Base-by-base conservation (phyloP, 371 early-diverging fungal species). In the Rhizopus delemar region DNA sequence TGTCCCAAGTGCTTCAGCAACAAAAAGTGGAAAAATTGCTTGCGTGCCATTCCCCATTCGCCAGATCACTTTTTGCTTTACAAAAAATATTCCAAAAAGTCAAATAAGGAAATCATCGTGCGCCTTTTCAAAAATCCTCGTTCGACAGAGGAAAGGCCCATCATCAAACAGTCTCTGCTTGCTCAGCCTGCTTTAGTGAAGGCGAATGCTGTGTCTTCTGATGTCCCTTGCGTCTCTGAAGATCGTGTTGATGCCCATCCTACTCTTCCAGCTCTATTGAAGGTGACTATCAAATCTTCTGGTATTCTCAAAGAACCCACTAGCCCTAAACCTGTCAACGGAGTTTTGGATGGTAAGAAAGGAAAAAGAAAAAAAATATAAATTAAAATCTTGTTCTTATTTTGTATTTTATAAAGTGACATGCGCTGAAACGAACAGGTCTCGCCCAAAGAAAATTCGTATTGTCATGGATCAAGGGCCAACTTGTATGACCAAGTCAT, bases 1-100 rank as follows among this genome's bases (percentile, higher is more conserved):
- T 91, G 91, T 56, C 13, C 66, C 4, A 62, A 54, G 4, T 91
- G 91, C 57, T 78, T 62, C 51, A 16, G 29, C 60, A 73, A 56
- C 43, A 54, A 13, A 41, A 62, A 51, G 52, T 60, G 36, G 22
- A 32, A 29, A 46, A 41, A 46, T 13, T 73, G 72, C 53, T 57
- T 59, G 7, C 56, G 57, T 43, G 12, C 31, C 1, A 50, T 62
- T 12, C 5, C 0, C 6, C 83, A 82, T 53, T 46, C 56, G 2
- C 56, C 55, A 36, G 36, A 46, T 11, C 83, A 82, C 51, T 75
- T 85, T 61, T 35, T 82, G 5, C 67, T 73, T 2, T 57, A 78
- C 0, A 33, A 35, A 13, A 67, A 65, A n/a, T 68, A 65, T 41
- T 57, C 66, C 3, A 51, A 54, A 7, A 57, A 65, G 2, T 54